phyloP scores from a whole-genome alignment of 225 moss, liverwort and hornwort species.

The Sphagnum tenellum region DNA sequence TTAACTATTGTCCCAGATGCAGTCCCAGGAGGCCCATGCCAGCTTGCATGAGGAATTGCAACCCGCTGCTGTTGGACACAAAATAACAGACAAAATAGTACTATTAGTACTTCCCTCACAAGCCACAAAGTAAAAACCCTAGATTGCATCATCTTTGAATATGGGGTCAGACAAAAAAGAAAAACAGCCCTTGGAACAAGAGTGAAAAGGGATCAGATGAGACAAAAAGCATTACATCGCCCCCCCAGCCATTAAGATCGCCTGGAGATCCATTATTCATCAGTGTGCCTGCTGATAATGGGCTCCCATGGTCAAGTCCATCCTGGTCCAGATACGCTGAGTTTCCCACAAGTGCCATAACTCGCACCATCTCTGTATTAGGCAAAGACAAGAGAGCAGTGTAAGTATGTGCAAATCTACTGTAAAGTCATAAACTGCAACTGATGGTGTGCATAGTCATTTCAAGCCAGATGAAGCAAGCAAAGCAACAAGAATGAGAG shows the following conservation, averaged over 20 bases:
- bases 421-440: background rate
- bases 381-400: too few species aligned
- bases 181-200: too few species aligned
- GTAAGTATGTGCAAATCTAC: too few species aligned
- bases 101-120: too few species aligned
- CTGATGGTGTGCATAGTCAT: too few species aligned
- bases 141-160: too few species aligned
- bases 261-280: slow-evolving; percentile 39
- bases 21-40: slow-evolving; percentile 49
- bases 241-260: slow-evolving; percentile 74
- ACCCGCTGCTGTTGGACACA: slow-evolving; percentile 35
- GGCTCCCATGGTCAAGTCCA: slow-evolving; percentile 75
- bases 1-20: slow-evolving; percentile 58
- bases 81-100: background rate
- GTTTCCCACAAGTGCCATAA: slow-evolving; percentile 74
- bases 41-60: slow-evolving; percentile 50
- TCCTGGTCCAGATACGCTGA: slow-evolving; percentile 70
- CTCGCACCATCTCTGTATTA: slow-evolving; percentile 71
- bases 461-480: background rate
- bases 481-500: background rate
- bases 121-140: too few species aligned
- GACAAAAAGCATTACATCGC: slow-evolving; percentile 35
- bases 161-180: too few species aligned
- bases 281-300: slow-evolving; percentile 54
- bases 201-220: background rate